These are phyloP conservation scores for Iris pallida DNA, from an alignment of 116 monocot genomes.

Conservation along the genomic window DNA sequence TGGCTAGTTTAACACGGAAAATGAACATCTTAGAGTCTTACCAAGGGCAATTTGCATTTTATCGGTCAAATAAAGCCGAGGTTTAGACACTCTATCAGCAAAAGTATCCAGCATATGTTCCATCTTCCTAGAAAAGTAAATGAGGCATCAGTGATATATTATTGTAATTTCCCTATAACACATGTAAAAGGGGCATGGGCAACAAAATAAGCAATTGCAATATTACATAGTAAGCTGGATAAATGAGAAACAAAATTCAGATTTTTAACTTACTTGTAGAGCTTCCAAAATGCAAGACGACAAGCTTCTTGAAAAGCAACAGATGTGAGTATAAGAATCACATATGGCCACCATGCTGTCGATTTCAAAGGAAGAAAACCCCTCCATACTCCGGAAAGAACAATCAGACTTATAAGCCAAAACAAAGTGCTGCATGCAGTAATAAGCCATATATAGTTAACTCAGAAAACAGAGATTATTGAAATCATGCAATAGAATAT, in stretches of 20 bases:
- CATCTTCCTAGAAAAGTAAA: constrained; percentile 47
- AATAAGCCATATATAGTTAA: background rate
- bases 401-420: constrained; percentile 84
- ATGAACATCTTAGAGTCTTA: constrained; percentile 22
- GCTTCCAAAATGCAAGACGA: constrained; percentile 81
- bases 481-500: background rate
- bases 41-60: constrained; percentile 91
- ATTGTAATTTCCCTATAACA: background rate
- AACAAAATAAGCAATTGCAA: background rate
- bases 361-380: constrained; percentile 83
- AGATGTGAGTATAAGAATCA: constrained; percentile 70
- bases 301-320: constrained; percentile 80
- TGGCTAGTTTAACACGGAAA: background rate
- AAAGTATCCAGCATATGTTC: constrained; percentile 77
- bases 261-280: constrained; percentile 64
- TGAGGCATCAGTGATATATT: background rate
- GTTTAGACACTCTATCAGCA: constrained; percentile 66
- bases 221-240: background rate
- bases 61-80: constrained; percentile 74
- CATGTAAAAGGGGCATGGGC: background rate
- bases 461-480: background rate
- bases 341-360: constrained; percentile 66
- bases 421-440: constrained; percentile 72
- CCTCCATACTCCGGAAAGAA: constrained; percentile 87
- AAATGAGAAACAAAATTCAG: background rate